A percentile compares a stretch with the other conserved stretches of the same genome.
These are phyloP conservation scores for Dryas drummondii DNA, from an alignment of 306 rosid genomes.

Conservation along the genomic window DNA sequence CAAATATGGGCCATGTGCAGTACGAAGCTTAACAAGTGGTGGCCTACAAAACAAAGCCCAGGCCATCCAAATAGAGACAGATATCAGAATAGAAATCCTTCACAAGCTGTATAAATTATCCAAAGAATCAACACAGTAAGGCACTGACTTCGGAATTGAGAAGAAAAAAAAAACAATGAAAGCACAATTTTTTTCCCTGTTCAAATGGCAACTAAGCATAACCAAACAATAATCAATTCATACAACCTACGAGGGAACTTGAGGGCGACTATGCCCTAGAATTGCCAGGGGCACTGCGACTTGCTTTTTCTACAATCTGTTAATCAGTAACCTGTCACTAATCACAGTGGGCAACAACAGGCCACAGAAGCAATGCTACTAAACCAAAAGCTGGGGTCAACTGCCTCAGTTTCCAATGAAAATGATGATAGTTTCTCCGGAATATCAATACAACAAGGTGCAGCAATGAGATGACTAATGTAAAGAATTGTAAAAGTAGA, in stretches of 20 bases:
- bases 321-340: conserved; percentile 5
- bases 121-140: conserved; percentile 8
- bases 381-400: not conserved
- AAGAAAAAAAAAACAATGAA: not conserved
- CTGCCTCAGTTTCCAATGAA: conserved; percentile 12
- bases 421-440: not conserved
- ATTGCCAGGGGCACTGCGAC: not conserved
- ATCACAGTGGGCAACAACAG: conserved; percentile 11
- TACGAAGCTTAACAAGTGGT: not conserved
- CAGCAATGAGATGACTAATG: conserved; percentile 7
- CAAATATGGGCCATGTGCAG: not conserved
- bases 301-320: conserved; percentile 1
- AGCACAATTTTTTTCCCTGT: conserved; percentile 12
- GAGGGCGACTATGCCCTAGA: not conserved
- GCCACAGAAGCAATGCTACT: conserved; percentile 9
- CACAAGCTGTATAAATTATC: not conserved
- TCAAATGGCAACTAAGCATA: conserved; percentile 36
- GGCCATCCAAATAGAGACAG: not conserved
- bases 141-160: not conserved
- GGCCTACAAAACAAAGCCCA: not conserved
- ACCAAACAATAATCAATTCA: conserved; percentile 30
- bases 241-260: conserved; percentile 16
- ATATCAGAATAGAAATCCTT: not conserved
- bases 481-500: conserved; percentile 10
- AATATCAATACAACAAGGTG: conserved; percentile 14